Percentiles rank a stretch among this genome's conserved stretches.
Evolutionary conservation across 345 rosid species (phyloP).

Genomic region (Bruguiera gymnorhiza): DNA sequence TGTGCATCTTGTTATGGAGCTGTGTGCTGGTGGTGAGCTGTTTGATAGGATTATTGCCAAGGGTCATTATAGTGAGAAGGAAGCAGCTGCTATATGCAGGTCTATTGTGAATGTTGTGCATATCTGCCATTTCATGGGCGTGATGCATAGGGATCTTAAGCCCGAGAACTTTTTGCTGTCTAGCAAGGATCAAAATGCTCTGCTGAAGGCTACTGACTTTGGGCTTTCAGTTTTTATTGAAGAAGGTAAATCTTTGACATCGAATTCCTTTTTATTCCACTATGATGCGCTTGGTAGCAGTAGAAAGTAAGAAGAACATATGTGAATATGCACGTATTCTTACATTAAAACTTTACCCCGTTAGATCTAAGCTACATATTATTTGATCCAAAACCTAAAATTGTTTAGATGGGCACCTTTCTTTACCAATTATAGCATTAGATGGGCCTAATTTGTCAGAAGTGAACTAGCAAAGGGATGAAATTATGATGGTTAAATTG

Average conservation of each 20-base stretch:
- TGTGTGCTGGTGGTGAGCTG: constrained; percentile 30
- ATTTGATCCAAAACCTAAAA: too few species aligned
- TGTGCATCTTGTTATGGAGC: constrained; percentile 33
- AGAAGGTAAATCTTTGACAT: constrained; percentile 30
- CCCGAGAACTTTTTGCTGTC: constrained; percentile 35
- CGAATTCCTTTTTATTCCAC: neutral
- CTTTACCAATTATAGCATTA: too few species aligned
- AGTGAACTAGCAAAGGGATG: neutral
- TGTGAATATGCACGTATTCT: neutral
- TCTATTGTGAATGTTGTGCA: constrained; percentile 30
- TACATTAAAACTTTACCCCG: neutral
- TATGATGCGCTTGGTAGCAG: neutral
- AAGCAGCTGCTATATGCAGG: constrained; percentile 31
- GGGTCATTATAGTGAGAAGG: constrained; percentile 34
- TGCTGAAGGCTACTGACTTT: constrained; percentile 30
- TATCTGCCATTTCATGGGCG: constrained; percentile 33
- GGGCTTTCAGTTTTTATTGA: constrained; percentile 45
- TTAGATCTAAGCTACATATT: too few species aligned
- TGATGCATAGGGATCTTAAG: constrained; percentile 34
- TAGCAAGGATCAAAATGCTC: constrained; percentile 14
- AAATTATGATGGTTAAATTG: neutral
- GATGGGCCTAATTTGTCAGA: neutral
- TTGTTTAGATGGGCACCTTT: too few species aligned
- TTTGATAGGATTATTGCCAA: constrained; percentile 26
- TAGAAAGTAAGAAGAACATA: neutral